Conservation (phyloP, 2,329 filamentous ascomycete species). For the Trichoderma sp. region DNA sequence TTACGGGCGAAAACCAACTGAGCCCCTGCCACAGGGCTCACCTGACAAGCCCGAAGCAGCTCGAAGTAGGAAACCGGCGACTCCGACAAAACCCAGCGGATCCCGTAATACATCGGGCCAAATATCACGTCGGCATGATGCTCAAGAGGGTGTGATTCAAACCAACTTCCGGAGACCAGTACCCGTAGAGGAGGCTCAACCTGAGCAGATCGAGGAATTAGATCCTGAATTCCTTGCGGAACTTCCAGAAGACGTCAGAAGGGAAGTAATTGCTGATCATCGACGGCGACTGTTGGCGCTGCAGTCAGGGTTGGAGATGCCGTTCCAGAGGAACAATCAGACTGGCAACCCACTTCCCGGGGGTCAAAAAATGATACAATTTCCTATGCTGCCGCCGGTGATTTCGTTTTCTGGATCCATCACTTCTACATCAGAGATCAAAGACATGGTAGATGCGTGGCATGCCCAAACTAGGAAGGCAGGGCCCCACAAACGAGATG, state of each 20-base stretch:
- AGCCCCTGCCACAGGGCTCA: conserved; percentile 46
- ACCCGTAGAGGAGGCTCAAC: conserved; percentile 29
- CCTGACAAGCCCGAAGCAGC: conserved; percentile 56
- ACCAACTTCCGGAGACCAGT: conserved; percentile 64
- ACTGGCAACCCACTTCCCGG: conserved; percentile 31
- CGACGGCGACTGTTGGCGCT: conserved; percentile 55
- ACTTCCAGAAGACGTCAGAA: conserved; percentile 75
- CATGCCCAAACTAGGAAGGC: conserved; percentile 66
- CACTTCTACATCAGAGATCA: conserved; percentile 57
- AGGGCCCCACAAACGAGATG: conserved; percentile 77
- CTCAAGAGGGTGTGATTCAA: conserved; percentile 64
- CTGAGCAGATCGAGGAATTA: conserved; percentile 48
- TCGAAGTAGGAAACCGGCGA: conserved; percentile 52
- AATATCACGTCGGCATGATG: conserved; percentile 52
- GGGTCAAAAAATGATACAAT: conserved; percentile 46
- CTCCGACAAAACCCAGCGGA: conserved; percentile 64
- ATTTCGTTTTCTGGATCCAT: conserved; percentile 46
- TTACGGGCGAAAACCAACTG: conserved; percentile 50
- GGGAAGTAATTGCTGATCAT: conserved; percentile 76
- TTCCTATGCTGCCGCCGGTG: conserved; percentile 47
- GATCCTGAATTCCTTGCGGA: conserved; percentile 76
- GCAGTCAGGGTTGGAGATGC: conserved; percentile 48
- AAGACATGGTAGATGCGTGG: conserved; percentile 75
- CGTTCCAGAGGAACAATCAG: conserved; percentile 27
- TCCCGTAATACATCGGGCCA: conserved; percentile 42